These are phyloP conservation scores for Botrytis porri DNA, from an alignment of 2,329 filamentous ascomycete species.

Conservation along the genomic window DNA sequence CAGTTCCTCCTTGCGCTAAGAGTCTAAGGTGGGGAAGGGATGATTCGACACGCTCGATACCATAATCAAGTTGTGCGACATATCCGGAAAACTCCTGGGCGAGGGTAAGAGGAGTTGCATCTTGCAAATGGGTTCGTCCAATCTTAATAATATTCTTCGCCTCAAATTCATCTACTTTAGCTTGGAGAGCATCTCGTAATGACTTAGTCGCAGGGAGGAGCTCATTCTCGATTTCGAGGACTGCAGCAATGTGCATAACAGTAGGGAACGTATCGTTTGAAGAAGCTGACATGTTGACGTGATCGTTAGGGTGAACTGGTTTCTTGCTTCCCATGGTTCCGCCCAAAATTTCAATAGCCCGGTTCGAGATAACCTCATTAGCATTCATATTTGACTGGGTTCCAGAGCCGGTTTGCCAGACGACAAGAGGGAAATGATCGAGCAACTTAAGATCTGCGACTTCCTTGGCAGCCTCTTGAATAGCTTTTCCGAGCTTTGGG, in stretches of 20 bases:
- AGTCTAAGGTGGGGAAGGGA: conserved; percentile 80
- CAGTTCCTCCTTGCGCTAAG: conserved; percentile 92
- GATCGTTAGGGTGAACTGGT: conserved; percentile 98
- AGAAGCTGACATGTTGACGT: conserved; percentile 98
- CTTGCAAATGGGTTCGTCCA: conserved; percentile 93
- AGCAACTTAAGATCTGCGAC: conserved; percentile 90
- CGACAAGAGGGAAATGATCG: conserved; percentile 96
- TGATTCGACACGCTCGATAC: conserved; percentile 81
- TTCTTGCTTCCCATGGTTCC: conserved; percentile 95
- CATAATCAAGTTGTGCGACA: conserved; percentile 87
- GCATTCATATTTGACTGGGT: conserved; percentile 99
- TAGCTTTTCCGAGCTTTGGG: conserved; percentile 84
- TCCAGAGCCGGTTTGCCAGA: conserved; percentile 98
- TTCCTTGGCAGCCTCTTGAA: conserved; percentile 90
- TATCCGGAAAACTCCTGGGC: conserved; percentile 98
- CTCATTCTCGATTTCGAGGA: conserved; percentile 84
- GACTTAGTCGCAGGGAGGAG: conserved; percentile 80
- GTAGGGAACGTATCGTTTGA: conserved; percentile 99
- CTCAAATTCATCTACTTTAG: conserved; percentile 85
- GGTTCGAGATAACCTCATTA: conserved; percentile 99
- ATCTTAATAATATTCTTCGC: conserved; percentile 95
- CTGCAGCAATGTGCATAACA: conserved; percentile 98
- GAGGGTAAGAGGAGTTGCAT: conserved; percentile 91
- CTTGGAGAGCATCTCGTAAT: conserved; percentile 79
- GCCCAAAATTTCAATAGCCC: conserved; percentile 95